These are phyloP conservation scores for Multifurca ochricompacta DNA, from an alignment of 768 basidiomycete species.

Conservation along the genomic window DNA sequence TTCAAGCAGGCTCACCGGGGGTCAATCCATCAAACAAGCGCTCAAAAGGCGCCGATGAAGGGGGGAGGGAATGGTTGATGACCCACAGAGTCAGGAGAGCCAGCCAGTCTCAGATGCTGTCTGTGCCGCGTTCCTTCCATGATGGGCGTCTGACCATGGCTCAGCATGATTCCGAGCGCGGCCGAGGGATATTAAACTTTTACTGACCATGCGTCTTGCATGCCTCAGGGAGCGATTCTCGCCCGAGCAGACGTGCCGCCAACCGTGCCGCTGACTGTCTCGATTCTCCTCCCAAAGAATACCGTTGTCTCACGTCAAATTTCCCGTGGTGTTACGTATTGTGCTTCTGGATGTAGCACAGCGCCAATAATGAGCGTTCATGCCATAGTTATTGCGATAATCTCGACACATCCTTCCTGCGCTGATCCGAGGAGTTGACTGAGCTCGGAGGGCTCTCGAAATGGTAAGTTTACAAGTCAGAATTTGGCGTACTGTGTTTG, in stretches of 20 bases:
- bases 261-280: background rate
- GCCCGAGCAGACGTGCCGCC: constrained; percentile 16
- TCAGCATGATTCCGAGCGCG: constrained; percentile 2
- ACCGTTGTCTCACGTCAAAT: constrained; percentile 15
- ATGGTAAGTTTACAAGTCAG: constrained; percentile 2
- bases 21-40: constrained; percentile 10
- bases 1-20: constrained; percentile 16
- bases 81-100: background rate
- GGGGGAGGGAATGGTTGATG: background rate
- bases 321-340: constrained; percentile 13
- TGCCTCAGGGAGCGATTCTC: constrained; percentile 5
- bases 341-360: constrained; percentile 6
- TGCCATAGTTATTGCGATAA: background rate
- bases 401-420: background rate
- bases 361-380: constrained; percentile 4
- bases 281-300: constrained; percentile 1
- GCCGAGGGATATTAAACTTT: constrained; percentile 3
- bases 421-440: constrained; percentile 14
- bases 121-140: background rate
- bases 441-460: constrained; percentile 2
- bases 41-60: constrained; percentile 4
- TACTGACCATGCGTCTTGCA: constrained; percentile 4
- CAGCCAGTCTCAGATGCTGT: constrained; percentile 2
- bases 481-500: background rate
- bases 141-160: constrained; percentile 12